Conservation (phyloP, 1,139 yeast genomes). For the Yamadazyma mexicana region DNA sequence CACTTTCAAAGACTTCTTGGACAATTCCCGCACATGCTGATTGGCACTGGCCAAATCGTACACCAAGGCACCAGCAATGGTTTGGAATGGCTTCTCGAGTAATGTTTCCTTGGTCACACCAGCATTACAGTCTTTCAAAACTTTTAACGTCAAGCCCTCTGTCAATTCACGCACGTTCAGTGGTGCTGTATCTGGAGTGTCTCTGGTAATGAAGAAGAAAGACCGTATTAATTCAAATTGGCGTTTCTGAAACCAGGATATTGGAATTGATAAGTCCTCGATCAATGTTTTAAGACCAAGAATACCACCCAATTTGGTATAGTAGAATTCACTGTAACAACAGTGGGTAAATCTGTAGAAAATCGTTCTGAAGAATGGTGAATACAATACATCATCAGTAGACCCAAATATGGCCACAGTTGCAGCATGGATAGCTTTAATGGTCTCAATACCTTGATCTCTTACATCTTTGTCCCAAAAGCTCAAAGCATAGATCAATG, state of each 20-base stretch:
- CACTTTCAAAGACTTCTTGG: conserved; percentile 68
- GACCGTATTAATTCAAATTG: conserved; percentile 87
- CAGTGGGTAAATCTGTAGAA: conserved; percentile 84
- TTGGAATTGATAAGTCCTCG: conserved; percentile 65
- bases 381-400: conserved; percentile 62
- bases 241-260: conserved; percentile 69
- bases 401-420: conserved; percentile 69
- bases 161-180: conserved; percentile 74
- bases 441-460: conserved; percentile 66
- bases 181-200: conserved; percentile 89
- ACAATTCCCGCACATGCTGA: conserved; percentile 75
- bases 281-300: conserved; percentile 76
- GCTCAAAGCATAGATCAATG: conserved; percentile 77
- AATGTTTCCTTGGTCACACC: conserved; percentile 61
- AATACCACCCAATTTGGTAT: conserved; percentile 85
- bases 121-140: conserved; percentile 65
- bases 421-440: conserved; percentile 61
- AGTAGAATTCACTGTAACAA: conserved; percentile 87
- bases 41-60: conserved; percentile 92
- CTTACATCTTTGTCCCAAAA: conserved; percentile 73
- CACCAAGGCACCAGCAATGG: conserved; percentile 81
- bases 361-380: conserved; percentile 75
- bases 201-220: conserved; percentile 84
- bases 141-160: conserved; percentile 58
- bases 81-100: conserved; percentile 72